A percentile compares a stretch with the other conserved stretches of the same genome.
Evolutionary conservation across 331 rosid genomes (phyloP).

Genomic region (Prunus yedoensis): DNA sequence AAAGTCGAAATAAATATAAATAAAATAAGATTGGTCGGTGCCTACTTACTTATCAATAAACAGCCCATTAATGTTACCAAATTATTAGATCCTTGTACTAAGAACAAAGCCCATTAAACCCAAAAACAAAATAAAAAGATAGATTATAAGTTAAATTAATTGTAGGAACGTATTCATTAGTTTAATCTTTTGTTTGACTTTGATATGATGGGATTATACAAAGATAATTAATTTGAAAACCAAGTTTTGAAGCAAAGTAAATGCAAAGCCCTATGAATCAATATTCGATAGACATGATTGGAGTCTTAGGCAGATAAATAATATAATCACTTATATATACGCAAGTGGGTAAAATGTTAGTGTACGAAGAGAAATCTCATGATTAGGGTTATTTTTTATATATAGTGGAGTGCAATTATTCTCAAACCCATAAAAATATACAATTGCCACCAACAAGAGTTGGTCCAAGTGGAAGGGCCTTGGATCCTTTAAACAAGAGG

Average conservation of each 20-base stretch:
- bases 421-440: conserved; percentile 5
- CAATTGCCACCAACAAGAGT: too few relatives aligned
- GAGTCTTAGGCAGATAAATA: background rate
- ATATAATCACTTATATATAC: background rate
- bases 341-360: background rate
- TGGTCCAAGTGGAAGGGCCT: too few relatives aligned
- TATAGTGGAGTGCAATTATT: conserved; percentile 24
- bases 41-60: too few relatives aligned
- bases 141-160: background rate
- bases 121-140: background rate
- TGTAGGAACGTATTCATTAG: background rate
- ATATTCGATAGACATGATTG: background rate
- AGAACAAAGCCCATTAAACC: background rate
- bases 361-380: conserved; percentile 18
- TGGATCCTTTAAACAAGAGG: too few relatives aligned
- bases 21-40: too few relatives aligned
- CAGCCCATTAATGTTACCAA: too few relatives aligned
- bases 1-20: too few relatives aligned
- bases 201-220: background rate
- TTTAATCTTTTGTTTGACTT: conserved; percentile 5
- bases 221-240: background rate
- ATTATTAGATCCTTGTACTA: background rate
- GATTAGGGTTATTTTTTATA: conserved; percentile 26
- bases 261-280: background rate
- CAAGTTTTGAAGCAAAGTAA: conserved; percentile 3